Evolutionary conservation across 2,329 filamentous ascomycete genomes (phyloP).

Genomic region (Camillea tinctor): DNA sequence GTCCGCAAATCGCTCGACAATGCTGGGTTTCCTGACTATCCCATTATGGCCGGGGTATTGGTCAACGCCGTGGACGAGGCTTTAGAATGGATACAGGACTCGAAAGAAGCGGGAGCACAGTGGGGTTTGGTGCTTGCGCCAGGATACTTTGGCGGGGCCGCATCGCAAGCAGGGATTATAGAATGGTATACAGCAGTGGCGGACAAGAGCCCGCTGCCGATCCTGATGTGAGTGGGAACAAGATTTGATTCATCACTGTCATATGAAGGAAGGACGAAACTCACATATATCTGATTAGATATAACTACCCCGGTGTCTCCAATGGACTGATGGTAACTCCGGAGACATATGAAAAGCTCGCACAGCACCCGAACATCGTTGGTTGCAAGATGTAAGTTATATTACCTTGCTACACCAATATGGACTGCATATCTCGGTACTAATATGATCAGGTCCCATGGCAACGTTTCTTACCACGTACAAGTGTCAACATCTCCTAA

Average conservation of each 20-base stretch:
- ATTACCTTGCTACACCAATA: neutral
- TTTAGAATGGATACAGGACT: conserved; percentile 54
- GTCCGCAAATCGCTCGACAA: conserved; percentile 54
- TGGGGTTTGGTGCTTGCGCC: conserved; percentile 60
- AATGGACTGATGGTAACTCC: conserved; percentile 62
- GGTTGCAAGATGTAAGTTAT: conserved; percentile 58
- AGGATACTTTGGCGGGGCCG: conserved; percentile 57
- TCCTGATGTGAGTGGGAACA: conserved; percentile 51
- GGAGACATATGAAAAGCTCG: conserved; percentile 54
- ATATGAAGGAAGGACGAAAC: neutral
- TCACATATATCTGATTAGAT: conserved; percentile 36
- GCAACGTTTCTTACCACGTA: conserved; percentile 62
- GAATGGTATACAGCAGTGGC: conserved; percentile 60
- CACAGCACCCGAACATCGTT: conserved; percentile 64
- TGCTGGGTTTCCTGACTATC: conserved; percentile 56
- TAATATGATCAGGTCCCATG: conserved; percentile 48
- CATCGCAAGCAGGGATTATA: conserved; percentile 53
- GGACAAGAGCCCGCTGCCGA: conserved; percentile 54
- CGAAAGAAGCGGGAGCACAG: conserved; percentile 56
- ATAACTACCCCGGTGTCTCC: conserved; percentile 66
- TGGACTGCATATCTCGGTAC: neutral
- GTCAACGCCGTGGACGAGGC: conserved; percentile 63
- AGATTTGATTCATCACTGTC: neutral
- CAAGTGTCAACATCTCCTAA: conserved; percentile 58
- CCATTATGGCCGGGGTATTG: conserved; percentile 58